Evolutionary conservation across 495 filamentous ascomycete species (phyloP), one percentile per base, ranked within the genome.

Genomic region (Hypoxylon perforatum): DNA sequence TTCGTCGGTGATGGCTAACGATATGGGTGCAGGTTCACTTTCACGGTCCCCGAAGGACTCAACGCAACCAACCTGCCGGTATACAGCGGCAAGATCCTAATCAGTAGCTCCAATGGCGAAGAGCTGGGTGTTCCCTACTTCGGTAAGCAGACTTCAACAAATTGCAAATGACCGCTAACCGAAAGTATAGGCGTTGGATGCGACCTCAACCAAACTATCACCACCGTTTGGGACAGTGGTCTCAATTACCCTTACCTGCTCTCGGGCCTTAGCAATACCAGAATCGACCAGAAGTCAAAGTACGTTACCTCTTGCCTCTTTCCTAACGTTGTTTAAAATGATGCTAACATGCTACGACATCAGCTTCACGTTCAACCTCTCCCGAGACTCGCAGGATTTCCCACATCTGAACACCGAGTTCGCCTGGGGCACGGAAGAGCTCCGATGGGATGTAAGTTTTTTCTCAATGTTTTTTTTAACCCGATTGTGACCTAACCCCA

Each of bases 101-200:
- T 78, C 54, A 73, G 57, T 3, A 62, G 72, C 15, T 46, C 53
- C 41, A 77, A 76, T 33, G 75, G 72, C 17, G 76, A 78, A 39
- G 39, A 73, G 4, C 61, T 76, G 8, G 65, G 61, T 3, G 51
- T 78, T n/a, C 75, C 75, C 0, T 77, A 78, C 38, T 61, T 76
- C 25, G 76, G 76, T 57, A 0, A 41, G 54, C 49, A 38, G 12
- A 71, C 69, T 3, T 38, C 1, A n/a, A 1, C 60, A 39, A 38
- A 38, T 12, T n/a, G n/a, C n/a, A n/a, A n/a, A n/a, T n/a, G n/a
- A n/a, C n/a, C n/a, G n/a, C n/a, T n/a, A n/a, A n/a, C n/a, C n/a
- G n/a, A n/a, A n/a, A n/a, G n/a, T 12, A 66, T 38, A 56, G 62
- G 30, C 48, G 61, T 39, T 15, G 52, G 5, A 41, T 70, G 14